phyloP scores from a whole-genome alignment of 768 basidiomycete genomes.

The Psilocybe azurescens region DNA sequence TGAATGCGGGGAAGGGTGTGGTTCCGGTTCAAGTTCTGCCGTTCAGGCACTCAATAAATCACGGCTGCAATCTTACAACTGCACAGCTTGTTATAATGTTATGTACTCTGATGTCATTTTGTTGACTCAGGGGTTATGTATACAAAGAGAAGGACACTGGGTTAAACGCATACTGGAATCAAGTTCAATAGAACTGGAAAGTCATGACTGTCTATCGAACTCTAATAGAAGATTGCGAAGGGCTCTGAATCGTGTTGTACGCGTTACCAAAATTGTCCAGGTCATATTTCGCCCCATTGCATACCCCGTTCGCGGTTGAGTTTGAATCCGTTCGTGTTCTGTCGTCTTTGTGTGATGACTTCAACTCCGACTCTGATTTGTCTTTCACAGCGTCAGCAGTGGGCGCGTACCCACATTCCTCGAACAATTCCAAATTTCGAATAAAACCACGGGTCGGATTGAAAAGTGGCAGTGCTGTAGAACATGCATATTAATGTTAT shows the following conservation, averaged over 20 bases:
- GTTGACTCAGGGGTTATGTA: background rate
- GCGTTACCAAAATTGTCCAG: background rate
- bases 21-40: background rate
- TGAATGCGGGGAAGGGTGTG: background rate
- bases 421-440: background rate
- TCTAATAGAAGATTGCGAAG: background rate
- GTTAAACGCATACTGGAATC: too few species aligned
- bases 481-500: too few species aligned
- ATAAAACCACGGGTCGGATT: constrained; percentile 32
- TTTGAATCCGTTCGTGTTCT: background rate
- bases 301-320: background rate
- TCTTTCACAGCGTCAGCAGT: too few species aligned
- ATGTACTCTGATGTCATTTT: background rate
- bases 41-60: background rate
- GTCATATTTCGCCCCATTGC: background rate
- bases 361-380: too few species aligned
- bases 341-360: too few species aligned
- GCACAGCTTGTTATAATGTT: too few species aligned
- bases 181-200: background rate
- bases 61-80: background rate
- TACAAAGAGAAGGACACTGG: too few species aligned
- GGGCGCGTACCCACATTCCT: background rate
- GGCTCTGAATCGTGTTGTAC: background rate
- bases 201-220: background rate
- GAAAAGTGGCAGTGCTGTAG: constrained; percentile 57